A percentile compares a stretch with the other conserved stretches of the same genome.
These are phyloP conservation scores for Cryptococcus deneoformans DNA, from an alignment of 1,284 basidiomycete genomes.

Conservation along the genomic window DNA sequence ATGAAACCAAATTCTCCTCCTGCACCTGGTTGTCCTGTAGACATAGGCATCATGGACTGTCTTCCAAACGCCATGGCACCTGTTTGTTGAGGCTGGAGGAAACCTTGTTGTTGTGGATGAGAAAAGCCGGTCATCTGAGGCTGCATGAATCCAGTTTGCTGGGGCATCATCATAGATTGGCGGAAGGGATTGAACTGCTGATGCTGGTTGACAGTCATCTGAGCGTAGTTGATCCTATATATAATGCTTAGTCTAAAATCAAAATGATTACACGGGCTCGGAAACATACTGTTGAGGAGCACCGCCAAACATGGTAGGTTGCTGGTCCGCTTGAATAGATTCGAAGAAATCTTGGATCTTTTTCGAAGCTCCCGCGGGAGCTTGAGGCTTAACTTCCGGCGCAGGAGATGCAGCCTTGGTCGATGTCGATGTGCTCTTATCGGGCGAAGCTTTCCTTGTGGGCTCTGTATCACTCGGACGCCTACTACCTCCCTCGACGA, in stretches of 20 bases:
- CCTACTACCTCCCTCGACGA: slow-evolving; percentile 57
- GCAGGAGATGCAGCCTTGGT: slow-evolving; percentile 8
- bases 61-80: slow-evolving; percentile 41
- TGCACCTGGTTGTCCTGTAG: slow-evolving; percentile 47
- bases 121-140: slow-evolving; percentile 64
- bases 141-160: slow-evolving; percentile 56
- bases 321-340: slow-evolving; percentile 79
- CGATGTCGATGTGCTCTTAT: slow-evolving; percentile 6
- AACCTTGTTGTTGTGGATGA: slow-evolving; percentile 21
- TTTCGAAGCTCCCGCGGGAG: slow-evolving; percentile 30
- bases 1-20: slow-evolving; percentile 51
- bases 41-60: slow-evolving; percentile 31
- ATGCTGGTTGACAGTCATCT: slow-evolving; percentile 15
- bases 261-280: slow-evolving; percentile 49
- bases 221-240: slow-evolving; percentile 50
- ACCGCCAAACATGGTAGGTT: slow-evolving; percentile 41
- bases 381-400: slow-evolving; percentile 8
- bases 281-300: slow-evolving; percentile 18
- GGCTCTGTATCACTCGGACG: slow-evolving; percentile 10
- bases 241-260: slow-evolving; percentile 30
- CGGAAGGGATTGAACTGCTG: slow-evolving; percentile 71
- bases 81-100: slow-evolving; percentile 52
- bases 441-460: neutral
- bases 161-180: slow-evolving; percentile 55
- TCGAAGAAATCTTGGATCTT: slow-evolving; percentile 82